These are phyloP conservation scores for Letharia columbiana DNA, from an alignment of 495 filamentous ascomycete genomes.

Conservation along the genomic window DNA sequence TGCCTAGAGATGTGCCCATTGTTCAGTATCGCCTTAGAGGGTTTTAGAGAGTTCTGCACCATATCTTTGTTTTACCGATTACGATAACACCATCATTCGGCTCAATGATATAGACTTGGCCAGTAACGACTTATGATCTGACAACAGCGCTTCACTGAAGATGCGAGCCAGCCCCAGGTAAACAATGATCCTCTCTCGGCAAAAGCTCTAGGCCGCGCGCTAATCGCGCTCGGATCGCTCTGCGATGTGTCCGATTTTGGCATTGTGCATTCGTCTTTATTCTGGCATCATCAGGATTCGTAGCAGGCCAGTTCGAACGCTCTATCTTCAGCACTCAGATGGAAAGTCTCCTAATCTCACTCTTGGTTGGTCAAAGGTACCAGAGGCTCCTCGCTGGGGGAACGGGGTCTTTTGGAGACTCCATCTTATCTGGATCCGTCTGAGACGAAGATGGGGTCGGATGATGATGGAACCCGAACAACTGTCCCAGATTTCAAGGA, in stretches of 20 bases:
- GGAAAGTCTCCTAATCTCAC: background rate
- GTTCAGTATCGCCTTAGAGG: background rate
- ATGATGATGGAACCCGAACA: background rate
- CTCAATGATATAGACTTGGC: background rate
- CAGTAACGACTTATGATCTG: background rate
- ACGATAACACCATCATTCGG: too few relatives aligned
- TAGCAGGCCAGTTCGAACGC: background rate
- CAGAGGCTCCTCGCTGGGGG: background rate
- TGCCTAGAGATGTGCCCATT: background rate
- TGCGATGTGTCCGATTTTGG: background rate
- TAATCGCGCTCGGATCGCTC: constrained; percentile 6
- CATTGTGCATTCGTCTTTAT: background rate
- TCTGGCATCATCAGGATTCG: background rate
- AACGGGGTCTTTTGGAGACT: too few relatives aligned
- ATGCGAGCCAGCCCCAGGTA: background rate
- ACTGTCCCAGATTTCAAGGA: background rate
- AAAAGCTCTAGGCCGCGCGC: constrained; percentile 1
- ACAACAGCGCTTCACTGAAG: background rate
- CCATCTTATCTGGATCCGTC: too few relatives aligned
- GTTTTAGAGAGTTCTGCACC: background rate
- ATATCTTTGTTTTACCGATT: background rate
- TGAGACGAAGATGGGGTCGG: too few relatives aligned
- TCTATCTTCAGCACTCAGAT: background rate
- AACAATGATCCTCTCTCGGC: background rate
- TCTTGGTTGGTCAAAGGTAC: background rate